These are phyloP conservation scores for Hysterium pulicare DNA, from an alignment of 2,329 filamentous ascomycete species.

Conservation along the genomic window DNA sequence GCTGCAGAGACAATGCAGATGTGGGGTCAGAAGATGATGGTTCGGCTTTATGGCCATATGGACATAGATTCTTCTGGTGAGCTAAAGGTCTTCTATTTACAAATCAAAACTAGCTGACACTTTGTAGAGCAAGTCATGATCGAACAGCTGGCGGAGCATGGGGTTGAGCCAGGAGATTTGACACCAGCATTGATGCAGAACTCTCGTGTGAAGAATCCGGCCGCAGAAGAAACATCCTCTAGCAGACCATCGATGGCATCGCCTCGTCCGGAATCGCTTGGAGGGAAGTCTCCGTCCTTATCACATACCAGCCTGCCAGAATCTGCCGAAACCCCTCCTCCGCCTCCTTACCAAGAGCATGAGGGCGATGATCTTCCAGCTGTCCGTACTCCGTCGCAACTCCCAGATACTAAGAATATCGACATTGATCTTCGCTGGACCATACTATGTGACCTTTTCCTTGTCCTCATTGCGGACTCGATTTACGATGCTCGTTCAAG, in stretches of 20 bases:
- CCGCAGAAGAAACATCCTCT: slow-evolving; percentile 54
- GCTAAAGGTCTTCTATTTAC: background rate
- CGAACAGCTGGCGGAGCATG: slow-evolving; percentile 90
- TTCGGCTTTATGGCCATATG: slow-evolving; percentile 92
- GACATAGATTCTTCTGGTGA: slow-evolving; percentile 71
- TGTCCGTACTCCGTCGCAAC: slow-evolving; percentile 76
- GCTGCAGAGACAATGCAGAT: slow-evolving; percentile 79
- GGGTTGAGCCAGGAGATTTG: slow-evolving; percentile 78
- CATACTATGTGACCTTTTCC: slow-evolving; percentile 89
- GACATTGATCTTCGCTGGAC: slow-evolving; percentile 98
- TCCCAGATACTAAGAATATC: slow-evolving; percentile 77
- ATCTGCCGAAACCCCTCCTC: slow-evolving; percentile 45
- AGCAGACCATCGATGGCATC: slow-evolving; percentile 16
- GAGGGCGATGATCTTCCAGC: slow-evolving; percentile 70
- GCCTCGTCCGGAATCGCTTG: slow-evolving; percentile 20
- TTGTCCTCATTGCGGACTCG: slow-evolving; percentile 94
- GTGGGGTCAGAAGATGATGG: slow-evolving; percentile 99
- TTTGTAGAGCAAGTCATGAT: slow-evolving; percentile 90
- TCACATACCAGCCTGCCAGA: slow-evolving; percentile 33
- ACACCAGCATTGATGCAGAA: slow-evolving; percentile 88
- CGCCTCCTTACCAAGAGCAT: slow-evolving; percentile 58
- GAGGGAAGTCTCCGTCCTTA: slow-evolving; percentile 23
- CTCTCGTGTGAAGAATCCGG: slow-evolving; percentile 86
- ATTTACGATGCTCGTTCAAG: slow-evolving; percentile 88
- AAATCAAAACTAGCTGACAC: slow-evolving; percentile 1